Percentiles rank a stretch among this genome's conserved stretches.
Evolutionary conservation across 495 filamentous ascomycete genomes (phyloP).

Genomic region (Aspergillus olivimuriae): DNA sequence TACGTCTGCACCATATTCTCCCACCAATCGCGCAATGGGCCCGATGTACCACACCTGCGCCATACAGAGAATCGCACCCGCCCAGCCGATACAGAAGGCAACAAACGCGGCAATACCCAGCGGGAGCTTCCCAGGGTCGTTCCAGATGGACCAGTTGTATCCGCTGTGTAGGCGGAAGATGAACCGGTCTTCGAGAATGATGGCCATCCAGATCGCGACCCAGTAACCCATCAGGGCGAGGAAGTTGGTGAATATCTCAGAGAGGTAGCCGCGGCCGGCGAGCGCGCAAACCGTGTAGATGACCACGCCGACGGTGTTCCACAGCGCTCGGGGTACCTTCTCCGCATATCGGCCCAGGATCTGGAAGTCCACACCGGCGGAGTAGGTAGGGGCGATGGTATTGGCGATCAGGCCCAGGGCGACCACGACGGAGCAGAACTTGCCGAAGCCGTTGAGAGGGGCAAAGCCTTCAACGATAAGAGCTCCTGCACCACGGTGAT

Average conservation of each 20-base stretch:
- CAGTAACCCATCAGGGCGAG: slow-evolving; percentile 71
- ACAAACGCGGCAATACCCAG: slow-evolving; percentile 55
- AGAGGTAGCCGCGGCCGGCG: slow-evolving; percentile 53
- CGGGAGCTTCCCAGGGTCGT: slow-evolving; percentile 52
- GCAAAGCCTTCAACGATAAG: slow-evolving; percentile 61
- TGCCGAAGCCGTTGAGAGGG: slow-evolving; percentile 60
- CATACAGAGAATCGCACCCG: slow-evolving; percentile 63
- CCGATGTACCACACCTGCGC: slow-evolving; percentile 66
- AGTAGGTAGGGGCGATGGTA: slow-evolving; percentile 63
- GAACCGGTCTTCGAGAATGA: slow-evolving; percentile 57
- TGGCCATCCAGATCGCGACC: slow-evolving; percentile 59
- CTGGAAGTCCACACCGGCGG: slow-evolving; percentile 62
- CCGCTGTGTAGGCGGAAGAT: slow-evolving; percentile 48
- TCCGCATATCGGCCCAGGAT: slow-evolving; percentile 53
- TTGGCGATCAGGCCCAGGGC: slow-evolving; percentile 69
- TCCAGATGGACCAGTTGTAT: slow-evolving; percentile 60
- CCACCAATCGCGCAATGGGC: slow-evolving; percentile 49
- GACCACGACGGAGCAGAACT: slow-evolving; percentile 66
- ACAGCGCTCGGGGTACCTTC: slow-evolving; percentile 54
- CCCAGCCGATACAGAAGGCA: slow-evolving; percentile 65
- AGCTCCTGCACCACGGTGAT: slow-evolving; percentile 38
- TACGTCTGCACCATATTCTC: slow-evolving; percentile 56
- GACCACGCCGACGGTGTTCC: slow-evolving; percentile 53
- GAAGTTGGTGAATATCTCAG: slow-evolving; percentile 65
- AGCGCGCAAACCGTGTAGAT: slow-evolving; percentile 60